These are phyloP conservation scores for Flaveria bidentis DNA, from an alignment of 129 eudicot species.

Conservation along the genomic window DNA sequence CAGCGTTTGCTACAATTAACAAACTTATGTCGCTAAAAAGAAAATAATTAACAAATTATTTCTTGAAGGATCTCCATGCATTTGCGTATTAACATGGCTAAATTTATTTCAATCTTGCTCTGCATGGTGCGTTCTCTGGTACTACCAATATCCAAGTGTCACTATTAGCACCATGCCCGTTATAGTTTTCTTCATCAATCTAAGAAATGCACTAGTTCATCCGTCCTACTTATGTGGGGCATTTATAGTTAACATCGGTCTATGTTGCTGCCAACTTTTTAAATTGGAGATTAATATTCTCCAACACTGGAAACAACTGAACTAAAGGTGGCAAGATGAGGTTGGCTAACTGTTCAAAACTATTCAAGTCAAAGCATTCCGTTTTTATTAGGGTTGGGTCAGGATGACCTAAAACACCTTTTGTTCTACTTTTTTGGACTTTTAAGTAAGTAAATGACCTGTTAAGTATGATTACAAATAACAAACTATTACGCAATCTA, in stretches of 20 bases:
- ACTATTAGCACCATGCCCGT: constrained; percentile 8
- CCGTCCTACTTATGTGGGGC: background rate
- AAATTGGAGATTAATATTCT: constrained; percentile 1
- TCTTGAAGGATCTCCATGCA: background rate
- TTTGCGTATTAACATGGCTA: constrained; percentile 21
- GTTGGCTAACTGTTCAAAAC: background rate
- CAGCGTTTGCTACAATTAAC: background rate
- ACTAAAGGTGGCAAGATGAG: background rate
- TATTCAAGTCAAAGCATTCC: background rate
- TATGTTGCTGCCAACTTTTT: background rate
- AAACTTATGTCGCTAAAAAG: no score
- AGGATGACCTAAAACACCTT: background rate
- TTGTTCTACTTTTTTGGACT: background rate
- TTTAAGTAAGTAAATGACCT: background rate
- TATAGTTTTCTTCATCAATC: background rate
- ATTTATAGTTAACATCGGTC: background rate
- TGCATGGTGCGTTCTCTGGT: constrained; percentile 16
- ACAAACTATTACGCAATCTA: background rate
- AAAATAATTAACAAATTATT: background rate
- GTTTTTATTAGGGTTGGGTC: background rate
- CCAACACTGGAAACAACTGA: background rate
- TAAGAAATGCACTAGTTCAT: background rate
- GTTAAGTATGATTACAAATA: background rate
- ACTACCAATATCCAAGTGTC: background rate
- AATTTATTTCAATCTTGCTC: background rate